phyloP scores from a whole-genome alignment of 441 rosid species.

The Hura crepitans region DNA sequence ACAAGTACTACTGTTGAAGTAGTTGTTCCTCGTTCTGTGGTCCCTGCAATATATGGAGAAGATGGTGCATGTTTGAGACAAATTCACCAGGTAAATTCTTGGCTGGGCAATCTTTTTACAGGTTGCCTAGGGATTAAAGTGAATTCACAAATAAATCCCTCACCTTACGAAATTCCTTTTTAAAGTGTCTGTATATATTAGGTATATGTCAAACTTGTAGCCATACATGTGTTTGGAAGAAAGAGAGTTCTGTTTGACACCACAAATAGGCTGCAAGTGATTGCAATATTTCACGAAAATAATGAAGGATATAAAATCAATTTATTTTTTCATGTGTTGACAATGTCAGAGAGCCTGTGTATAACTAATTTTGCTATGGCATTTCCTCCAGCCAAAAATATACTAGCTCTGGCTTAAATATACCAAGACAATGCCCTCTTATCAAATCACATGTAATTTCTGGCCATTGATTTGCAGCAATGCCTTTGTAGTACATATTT shows the following conservation, averaged over 20 bases:
- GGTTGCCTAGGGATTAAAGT: background rate
- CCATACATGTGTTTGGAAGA: too few species aligned
- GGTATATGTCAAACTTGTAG: background rate
- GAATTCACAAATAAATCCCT: too few species aligned
- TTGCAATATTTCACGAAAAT: background rate
- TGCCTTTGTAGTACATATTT: too few species aligned
- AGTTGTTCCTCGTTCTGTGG: conserved; percentile 62
- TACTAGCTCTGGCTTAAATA: background rate
- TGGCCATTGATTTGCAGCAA: background rate
- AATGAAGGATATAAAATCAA: too few species aligned
- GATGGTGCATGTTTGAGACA: conserved; percentile 72
- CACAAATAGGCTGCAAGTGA: background rate
- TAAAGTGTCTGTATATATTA: background rate
- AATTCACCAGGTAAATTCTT: conserved; percentile 52
- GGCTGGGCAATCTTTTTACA: background rate
- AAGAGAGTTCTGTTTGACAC: background rate
- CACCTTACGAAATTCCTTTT: background rate
- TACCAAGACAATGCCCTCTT: background rate
- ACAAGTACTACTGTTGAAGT: conserved; percentile 74
- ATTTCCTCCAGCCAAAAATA: background rate
- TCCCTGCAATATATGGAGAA: conserved; percentile 64
- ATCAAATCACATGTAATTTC: background rate
- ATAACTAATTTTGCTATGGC: background rate
- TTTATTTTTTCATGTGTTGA: background rate
- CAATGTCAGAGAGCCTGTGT: background rate